phyloP scores from a whole-genome alignment of 352 stramenopile species.

The Globisporangium ultimum region DNA sequence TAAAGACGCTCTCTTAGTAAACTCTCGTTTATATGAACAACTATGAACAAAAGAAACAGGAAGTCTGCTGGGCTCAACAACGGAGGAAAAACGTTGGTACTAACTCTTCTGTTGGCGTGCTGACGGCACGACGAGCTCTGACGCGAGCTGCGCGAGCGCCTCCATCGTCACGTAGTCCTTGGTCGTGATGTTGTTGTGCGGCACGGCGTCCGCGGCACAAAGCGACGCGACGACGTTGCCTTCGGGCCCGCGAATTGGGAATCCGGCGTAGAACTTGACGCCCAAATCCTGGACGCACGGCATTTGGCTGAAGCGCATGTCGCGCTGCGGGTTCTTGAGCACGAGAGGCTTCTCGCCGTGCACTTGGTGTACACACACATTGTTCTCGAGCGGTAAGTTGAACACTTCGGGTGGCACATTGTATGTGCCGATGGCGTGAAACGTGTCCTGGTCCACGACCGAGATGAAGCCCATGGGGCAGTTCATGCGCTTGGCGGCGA shows the following conservation, averaged over 20 bases:
- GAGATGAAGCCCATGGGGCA: slow-evolving; percentile 63
- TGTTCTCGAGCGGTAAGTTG: slow-evolving; percentile 38
- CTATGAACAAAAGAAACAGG: too few species aligned
- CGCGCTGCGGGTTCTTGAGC: slow-evolving; percentile 57
- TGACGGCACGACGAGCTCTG: slow-evolving; percentile 27
- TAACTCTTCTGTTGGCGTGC: too few species aligned
- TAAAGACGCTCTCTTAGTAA: too few species aligned
- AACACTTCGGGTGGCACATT: slow-evolving; percentile 26
- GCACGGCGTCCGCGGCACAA: slow-evolving; percentile 36
- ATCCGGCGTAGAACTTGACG: slow-evolving; percentile 66
- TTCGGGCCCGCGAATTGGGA: slow-evolving; percentile 44
- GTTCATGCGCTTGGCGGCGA: slow-evolving; percentile 45
- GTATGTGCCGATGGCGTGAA: slow-evolving; percentile 48
- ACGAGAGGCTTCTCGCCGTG: slow-evolving; percentile 62
- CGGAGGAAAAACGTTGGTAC: too few species aligned
- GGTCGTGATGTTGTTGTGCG: slow-evolving; percentile 50
- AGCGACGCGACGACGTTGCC: slow-evolving; percentile 49
- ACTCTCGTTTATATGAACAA: too few species aligned
- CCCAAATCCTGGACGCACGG: slow-evolving; percentile 37
- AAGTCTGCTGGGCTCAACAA: too few species aligned
- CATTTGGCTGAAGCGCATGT: slow-evolving; percentile 62
- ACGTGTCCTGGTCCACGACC: slow-evolving; percentile 44
- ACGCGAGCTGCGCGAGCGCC: slow-evolving; percentile 44
- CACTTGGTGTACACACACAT: slow-evolving; percentile 51
- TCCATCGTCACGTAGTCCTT: slow-evolving; percentile 73